Base-by-base conservation (phyloP, 768 basidiomycete species). In the Russula ochroleuca region DNA sequence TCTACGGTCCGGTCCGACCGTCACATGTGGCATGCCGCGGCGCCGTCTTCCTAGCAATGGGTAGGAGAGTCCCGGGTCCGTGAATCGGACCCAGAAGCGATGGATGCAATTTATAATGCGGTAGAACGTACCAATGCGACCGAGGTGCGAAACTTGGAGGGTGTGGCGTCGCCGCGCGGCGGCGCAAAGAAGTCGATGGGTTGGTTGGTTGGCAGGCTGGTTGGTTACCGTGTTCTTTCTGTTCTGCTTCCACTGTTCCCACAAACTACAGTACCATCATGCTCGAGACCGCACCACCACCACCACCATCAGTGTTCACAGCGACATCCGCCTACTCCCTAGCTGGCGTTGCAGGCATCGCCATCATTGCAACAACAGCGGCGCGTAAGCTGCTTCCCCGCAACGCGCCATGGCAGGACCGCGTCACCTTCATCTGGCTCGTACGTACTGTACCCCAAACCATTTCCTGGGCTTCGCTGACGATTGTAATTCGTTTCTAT, bases 341-440 rank as follows among this genome's bases (percentile, higher is more conserved):
- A 8, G 80, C 77, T 2, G 86, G 81, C 13, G 86, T 92, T 7
- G 75, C 78, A 0, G 72, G 69, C 2, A 71, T 88, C 7, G 83
- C 76, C 1, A 25, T 83, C 23, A 56, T 82, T 49, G 87, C 88
- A 2, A 80, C 79, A 48, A 59, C 75, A n/a, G 82, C 78, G 0
- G 78, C 87, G 1, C 82, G 82, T 38, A 60, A 70, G n/a, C 75
- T 86, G 19, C 76, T 92, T 10, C 85, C 89, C 1, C 85, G 83
- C 71, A 80, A 83, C 59, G 83, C 84, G 25, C 76, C 79, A 28
- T 82, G 81, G 80, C 81, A 83, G 67, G 88, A 92, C 70, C 78
- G 77, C 62, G 83, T 80, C 66, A 84, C 87, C 11, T 92, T 90
- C 74, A 82, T 91, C 53, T 92, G 90, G 90, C 77, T 92, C 69